Evolutionary conservation across 208 protist genomes (phyloP).

Genomic region (Acanthamoeba sp.): DNA sequence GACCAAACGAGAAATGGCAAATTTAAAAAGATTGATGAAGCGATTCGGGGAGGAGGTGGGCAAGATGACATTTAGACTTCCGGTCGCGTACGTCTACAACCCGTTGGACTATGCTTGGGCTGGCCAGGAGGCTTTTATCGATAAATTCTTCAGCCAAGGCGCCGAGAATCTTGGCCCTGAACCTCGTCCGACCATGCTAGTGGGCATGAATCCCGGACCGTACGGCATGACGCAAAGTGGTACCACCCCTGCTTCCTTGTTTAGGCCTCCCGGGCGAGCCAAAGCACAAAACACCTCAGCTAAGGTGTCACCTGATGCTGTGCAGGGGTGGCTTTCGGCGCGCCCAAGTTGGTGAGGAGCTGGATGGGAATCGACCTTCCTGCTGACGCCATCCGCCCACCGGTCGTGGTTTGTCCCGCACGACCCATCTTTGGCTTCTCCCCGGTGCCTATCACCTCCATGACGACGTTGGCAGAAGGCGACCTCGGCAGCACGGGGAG

Average conservation of each 20-base stretch:
- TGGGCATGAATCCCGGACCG: constrained; percentile 51
- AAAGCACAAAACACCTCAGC: too few species aligned
- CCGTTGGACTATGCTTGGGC: constrained; percentile 43
- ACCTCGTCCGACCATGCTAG: not conserved
- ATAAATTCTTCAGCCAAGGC: not conserved
- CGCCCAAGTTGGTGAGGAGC: not conserved
- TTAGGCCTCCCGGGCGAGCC: too few species aligned
- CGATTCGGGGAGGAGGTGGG: constrained; percentile 13
- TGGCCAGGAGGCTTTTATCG: constrained; percentile 27
- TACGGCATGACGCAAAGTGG: not conserved
- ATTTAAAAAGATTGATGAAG: constrained; percentile 23
- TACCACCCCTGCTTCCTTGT: not conserved
- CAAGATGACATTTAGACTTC: not conserved
- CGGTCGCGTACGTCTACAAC: constrained; percentile 2
- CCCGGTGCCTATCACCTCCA: not conserved
- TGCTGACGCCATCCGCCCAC: constrained; percentile 22
- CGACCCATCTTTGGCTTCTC: constrained; percentile 67
- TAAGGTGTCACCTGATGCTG: not conserved
- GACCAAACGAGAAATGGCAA: not conserved
- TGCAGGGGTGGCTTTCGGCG: constrained; percentile 27
- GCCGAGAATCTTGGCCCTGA: not conserved
- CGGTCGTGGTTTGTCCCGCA: not conserved
- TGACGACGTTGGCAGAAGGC: not conserved
- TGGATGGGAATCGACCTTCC: not conserved
- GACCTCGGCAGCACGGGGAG: not conserved